Evolutionary conservation across 2,329 filamentous ascomycete genomes (phyloP), one percentile per base, ranked within the genome.

Genomic region (Falciphora oryzae): DNA sequence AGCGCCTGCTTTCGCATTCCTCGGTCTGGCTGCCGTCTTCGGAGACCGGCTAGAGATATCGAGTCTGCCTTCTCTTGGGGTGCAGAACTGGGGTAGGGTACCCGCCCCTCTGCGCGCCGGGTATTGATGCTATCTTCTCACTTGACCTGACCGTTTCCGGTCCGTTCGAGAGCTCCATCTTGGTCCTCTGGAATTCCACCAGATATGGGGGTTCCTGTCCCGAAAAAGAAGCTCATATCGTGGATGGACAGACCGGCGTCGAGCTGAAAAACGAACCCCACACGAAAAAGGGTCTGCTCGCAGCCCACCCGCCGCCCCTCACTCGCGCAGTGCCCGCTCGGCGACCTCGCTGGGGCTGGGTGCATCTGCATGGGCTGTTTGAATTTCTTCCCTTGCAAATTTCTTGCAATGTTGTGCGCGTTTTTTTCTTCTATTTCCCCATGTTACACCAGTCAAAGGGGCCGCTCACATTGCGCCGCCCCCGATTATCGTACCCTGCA

Each of bases 231-330:
- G 44, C 44, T 4, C 5, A 10, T 22, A 8, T 53, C 8, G 18
- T n/a, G 44, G 32, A 11, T 32, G 32, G 44, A 25, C 22, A 25
- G 22, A 7, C 44, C 44, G 44, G n/a, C 44, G n/a, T 53, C 18
- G n/a, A 53, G 44, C 44, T 53, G 44, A 53, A 53, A 53, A 50
- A 50, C 35, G 38, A 53, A 53, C 44, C 44, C 44, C 44, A 53
- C 44, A n/a, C 44, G 44, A 50, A 25, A 53, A 53, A 53, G 44
- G 18, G n/a, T 25, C 22, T 18, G 2, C 44, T 53, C 16, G 16
- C 44, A 6, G 18, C 44, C 18, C 44, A 18, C 44, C 22, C 22
- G 10, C 16, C 22, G n/a, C 38, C 32, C 38, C 38, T 29, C 29
- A 29, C 29, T 29, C 29, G 6, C 29, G 29, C 6, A 35, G 32